Evolutionary conservation across 176 grass and related monocot genomes (phyloP), one percentile per base, ranked within the genome.

Genomic region (Triticum aestivum): DNA sequence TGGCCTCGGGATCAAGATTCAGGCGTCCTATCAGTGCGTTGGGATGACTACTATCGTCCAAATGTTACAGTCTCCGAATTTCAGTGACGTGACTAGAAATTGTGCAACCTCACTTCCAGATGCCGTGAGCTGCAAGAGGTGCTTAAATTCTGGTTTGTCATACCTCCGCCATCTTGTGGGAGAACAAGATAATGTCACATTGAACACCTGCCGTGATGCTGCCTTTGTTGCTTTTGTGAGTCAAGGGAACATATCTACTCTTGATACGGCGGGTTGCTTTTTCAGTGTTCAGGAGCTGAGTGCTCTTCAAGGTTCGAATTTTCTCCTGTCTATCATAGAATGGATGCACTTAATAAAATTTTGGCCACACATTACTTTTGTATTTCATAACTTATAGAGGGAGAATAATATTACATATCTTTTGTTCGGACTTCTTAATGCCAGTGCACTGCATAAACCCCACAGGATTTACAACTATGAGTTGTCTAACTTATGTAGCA

Each of bases 151-250:
- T 89, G 90, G 91, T 84, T 68, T 98, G 73, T 98, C 96, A 24
- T 98, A 95, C 82, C 93, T 98, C 79, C 90, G 93, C 63, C 93
- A 94, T 92, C 94, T 95, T 76, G 89, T 93, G 18, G 90, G 91
- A 85, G 83, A 83, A 62, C 84, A 95, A 71, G 93, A 98, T 89
- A 95, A 98, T 88, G 65, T 94, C 83, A 98, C 96, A 15, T 79
- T 98, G 88, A 91, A 94, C 81, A 88, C 86, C 34, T 95, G 96
- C 88, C 91, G 91, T 61, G 90, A 98, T 84, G 93, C 96, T 79
- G 93, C 96, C 81, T 98, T 98, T 89, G 82, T 98, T 86, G 93
- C 96, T 74, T 75, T 98, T 84, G 86, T 86, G 73, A 88, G 88
- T 87, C 89, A 95, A 79, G 90, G 88, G 81, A 93, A 86, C 63